These are phyloP conservation scores for Protomyces arabidopsidicola DNA, from an alignment of 1,139 yeast genomes.

Conservation along the genomic window DNA sequence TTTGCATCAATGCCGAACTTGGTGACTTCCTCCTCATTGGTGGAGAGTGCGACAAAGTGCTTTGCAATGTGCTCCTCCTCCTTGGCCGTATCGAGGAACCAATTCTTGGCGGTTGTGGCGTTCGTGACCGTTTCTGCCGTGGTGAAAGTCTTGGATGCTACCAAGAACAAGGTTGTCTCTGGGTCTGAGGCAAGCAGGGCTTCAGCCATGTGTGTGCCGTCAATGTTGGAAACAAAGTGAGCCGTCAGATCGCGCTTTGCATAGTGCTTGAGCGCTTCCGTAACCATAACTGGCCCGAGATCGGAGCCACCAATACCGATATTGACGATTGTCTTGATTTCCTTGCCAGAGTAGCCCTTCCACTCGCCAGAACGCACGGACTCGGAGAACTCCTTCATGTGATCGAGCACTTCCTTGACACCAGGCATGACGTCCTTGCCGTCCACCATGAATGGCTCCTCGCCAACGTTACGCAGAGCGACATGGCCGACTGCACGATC, in stretches of 20 bases:
- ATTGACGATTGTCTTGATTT: slow-evolving; percentile 88
- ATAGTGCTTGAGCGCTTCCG: slow-evolving; percentile 93
- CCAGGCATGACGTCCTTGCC: slow-evolving; percentile 84
- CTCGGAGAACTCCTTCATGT: slow-evolving; percentile 93
- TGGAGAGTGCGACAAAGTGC: slow-evolving; percentile 94
- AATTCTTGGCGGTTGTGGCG: slow-evolving; percentile 87
- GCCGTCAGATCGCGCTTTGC: slow-evolving; percentile 63
- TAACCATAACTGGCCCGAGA: slow-evolving; percentile 98
- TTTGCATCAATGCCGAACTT: slow-evolving; percentile 95
- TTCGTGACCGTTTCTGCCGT: slow-evolving; percentile 97
- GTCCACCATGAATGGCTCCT: slow-evolving; percentile 79
- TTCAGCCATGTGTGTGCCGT: slow-evolving; percentile 96
- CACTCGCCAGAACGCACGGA: slow-evolving; percentile 85
- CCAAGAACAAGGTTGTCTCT: slow-evolving; percentile 87
- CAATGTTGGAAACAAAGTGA: slow-evolving; percentile 95
- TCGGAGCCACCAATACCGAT: slow-evolving; percentile 99
- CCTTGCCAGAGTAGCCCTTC: slow-evolving; percentile 96
- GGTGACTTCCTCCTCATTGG: slow-evolving; percentile 83
- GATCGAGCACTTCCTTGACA: slow-evolving; percentile 83
- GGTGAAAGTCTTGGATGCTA: slow-evolving; percentile 94
- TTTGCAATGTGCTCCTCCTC: slow-evolving; percentile 75
- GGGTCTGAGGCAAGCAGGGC: slow-evolving; percentile 69
- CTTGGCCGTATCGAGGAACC: slow-evolving; percentile 78
- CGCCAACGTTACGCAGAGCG: slow-evolving; percentile 87
- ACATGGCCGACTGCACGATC: slow-evolving; percentile 94